Evolutionary conservation across 1,284 basidiomycete species (phyloP).

Genomic region (Neonothopanus nambi): DNA sequence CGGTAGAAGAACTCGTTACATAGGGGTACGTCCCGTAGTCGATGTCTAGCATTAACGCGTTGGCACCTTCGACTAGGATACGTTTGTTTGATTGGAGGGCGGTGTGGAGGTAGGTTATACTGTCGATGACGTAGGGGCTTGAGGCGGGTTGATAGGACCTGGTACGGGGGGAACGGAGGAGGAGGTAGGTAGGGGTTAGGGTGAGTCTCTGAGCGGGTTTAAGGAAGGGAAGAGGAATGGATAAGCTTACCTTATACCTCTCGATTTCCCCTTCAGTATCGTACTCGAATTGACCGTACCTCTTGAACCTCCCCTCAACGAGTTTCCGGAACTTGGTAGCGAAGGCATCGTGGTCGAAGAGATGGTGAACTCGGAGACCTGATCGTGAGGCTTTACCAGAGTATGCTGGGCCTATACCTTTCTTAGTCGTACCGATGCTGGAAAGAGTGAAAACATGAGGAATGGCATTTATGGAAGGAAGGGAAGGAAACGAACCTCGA

Average conservation of each 20-base stretch:
- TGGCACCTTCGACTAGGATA: constrained; percentile 95
- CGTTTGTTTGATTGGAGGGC: constrained; percentile 77
- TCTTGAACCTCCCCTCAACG: constrained; percentile 97
- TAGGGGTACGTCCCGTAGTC: no score
- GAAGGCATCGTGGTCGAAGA: constrained; percentile 89
- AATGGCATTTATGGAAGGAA: neutral
- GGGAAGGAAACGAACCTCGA: constrained; percentile 61
- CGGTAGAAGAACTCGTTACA: no score
- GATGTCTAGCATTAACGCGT: constrained; percentile 99
- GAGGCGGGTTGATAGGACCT: constrained; percentile 85
- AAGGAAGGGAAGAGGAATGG: no score
- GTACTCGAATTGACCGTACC: constrained; percentile 98
- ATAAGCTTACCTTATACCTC: no score
- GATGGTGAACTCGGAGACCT: no score
- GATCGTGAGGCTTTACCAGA: no score
- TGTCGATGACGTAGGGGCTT: constrained; percentile 91
- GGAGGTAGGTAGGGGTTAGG: no score
- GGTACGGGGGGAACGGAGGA: no score
- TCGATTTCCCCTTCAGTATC: no score
- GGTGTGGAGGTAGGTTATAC: constrained; percentile 83
- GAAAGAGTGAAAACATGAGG: constrained; percentile 4
- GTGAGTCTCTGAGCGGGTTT: no score
- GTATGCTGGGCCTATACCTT: constrained; percentile 98
- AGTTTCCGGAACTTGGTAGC: constrained; percentile 92
- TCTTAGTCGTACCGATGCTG: constrained; percentile 97